Conservation (phyloP, 345 rosid genomes). For the Syzygium aqueum region DNA sequence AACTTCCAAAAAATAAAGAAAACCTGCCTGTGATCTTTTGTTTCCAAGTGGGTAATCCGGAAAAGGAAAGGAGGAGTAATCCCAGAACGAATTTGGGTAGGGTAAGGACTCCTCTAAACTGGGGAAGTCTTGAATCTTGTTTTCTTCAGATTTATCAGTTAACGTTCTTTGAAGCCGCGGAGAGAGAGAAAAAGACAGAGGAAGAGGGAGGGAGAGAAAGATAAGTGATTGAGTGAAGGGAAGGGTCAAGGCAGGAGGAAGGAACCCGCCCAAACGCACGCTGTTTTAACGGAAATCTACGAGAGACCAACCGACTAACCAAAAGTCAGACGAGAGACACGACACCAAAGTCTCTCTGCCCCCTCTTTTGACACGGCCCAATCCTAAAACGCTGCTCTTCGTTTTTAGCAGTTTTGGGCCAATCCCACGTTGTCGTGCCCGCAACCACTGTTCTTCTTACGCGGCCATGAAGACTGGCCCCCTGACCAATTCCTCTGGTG, state of each 20-base stretch:
- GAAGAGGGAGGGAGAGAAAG: not conserved
- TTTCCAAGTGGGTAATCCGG: not conserved
- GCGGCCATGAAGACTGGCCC: not conserved
- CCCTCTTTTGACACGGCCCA: not conserved
- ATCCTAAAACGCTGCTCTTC: not conserved
- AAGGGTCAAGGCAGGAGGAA: not conserved
- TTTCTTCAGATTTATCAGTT: not conserved
- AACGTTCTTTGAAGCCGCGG: not conserved
- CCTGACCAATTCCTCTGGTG: not conserved
- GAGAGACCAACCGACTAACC: not conserved
- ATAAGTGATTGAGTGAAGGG: not conserved
- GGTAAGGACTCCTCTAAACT: not conserved
- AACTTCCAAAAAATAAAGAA: not conserved
- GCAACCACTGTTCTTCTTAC: not conserved
- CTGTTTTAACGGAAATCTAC: constrained; percentile 12
- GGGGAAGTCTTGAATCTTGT: not conserved
- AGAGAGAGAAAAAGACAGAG: not conserved
- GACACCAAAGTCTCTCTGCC: not conserved
- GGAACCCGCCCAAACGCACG: constrained; percentile 2
- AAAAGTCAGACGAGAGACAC: not conserved
- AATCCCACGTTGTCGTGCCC: not conserved
- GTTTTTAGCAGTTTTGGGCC: not conserved
- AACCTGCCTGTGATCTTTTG: not conserved
- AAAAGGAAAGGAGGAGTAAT: not conserved
- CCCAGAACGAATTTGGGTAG: not conserved